Evolutionary conservation across 768 basidiomycete species (phyloP).

Genomic region (Baorangia bicolor): DNA sequence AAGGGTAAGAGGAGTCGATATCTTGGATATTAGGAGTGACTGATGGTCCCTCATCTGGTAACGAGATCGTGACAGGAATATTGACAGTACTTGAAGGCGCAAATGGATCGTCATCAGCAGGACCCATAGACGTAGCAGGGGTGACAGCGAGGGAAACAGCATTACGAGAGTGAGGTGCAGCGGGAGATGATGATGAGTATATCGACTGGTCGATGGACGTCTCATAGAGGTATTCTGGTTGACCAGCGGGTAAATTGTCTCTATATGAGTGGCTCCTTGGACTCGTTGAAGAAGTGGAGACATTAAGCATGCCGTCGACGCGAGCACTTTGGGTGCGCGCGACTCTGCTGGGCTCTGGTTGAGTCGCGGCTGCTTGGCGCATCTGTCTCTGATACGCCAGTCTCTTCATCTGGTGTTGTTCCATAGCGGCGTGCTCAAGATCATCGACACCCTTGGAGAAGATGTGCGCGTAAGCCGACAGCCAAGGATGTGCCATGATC

Average conservation of each 20-base stretch:
- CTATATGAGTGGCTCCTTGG: slow-evolving; percentile 46
- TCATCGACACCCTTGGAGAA: slow-evolving; percentile 77
- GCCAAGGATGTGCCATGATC: slow-evolving; percentile 91
- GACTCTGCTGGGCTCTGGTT: slow-evolving; percentile 31
- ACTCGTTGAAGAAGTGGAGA: slow-evolving; percentile 32
- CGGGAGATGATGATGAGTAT: slow-evolving; percentile 37
- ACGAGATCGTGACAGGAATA: slow-evolving; percentile 30
- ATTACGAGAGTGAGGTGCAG: slow-evolving; percentile 39
- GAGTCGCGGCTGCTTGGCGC: slow-evolving; percentile 48
- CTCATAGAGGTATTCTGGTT: slow-evolving; percentile 75
- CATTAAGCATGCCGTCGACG: slow-evolving; percentile 43
- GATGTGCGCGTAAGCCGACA: slow-evolving; percentile 44
- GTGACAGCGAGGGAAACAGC: slow-evolving; percentile 43
- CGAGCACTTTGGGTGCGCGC: slow-evolving; percentile 56
- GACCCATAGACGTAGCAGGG: slow-evolving; percentile 39
- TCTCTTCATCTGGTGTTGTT: slow-evolving; percentile 82
- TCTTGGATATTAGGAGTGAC: slow-evolving; percentile 20
- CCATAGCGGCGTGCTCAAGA: slow-evolving; percentile 76
- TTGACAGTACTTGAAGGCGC: slow-evolving; percentile 40
- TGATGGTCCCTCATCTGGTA: slow-evolving; percentile 24
- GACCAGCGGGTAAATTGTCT: slow-evolving; percentile 42
- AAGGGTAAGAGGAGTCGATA: slow-evolving; percentile 17
- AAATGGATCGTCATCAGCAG: slow-evolving; percentile 71
- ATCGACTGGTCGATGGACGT: slow-evolving; percentile 61
- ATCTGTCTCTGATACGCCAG: slow-evolving; percentile 80